Evolutionary conservation across 176 grass and related monocot species (phyloP), one percentile per base, ranked within the genome.

Genomic region (Lolium multiflorum): DNA sequence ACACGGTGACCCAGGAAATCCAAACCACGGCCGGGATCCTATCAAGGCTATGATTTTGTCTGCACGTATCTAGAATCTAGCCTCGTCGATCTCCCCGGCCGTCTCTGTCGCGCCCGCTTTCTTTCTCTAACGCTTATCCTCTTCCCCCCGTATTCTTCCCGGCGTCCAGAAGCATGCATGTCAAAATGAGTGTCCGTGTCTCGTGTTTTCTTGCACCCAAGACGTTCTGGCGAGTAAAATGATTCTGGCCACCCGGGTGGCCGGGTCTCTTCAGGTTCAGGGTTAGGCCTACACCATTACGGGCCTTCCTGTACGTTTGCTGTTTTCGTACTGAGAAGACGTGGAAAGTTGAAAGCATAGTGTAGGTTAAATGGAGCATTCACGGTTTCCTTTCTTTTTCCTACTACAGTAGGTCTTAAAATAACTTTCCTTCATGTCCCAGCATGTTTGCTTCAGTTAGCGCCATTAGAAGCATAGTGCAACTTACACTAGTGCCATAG

Each of bases 101-200:
- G 48, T 48, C 74, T 62, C 75, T 11, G 51, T 85, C 69, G 68
- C 41, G 26, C 17, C 51, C 62, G 60, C 61, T 81, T 38, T 69
- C 4, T 6, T 35, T 31, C 78, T 14, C 26, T 4, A 37, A 18
- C n/a, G 21, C 59, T 41, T 43, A 55, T 77, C 44, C 15, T 51
- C 28, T 43, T 43, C 6, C 2, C 16, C 8, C 28, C 16, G 8
- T 39, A 17, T 31, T 28, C 62, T 58, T 74, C 37, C 0, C 11
- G n/a, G 7, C 44, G 56, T 64, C 17, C 56, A 31, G 20, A 82
- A 16, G 46, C 46, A 47, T 10, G 86, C 13, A 54, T 15, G 69
- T 49, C 56, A 55, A 13, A 74, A 79, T 72, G 55, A 28, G 46
- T 21, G 79, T 86, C 88, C 11, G 71, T 82, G 78, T 78, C 83